Percentiles rank a stretch among this genome's conserved stretches.
These are phyloP conservation scores for Staphylotrichum tortipilum DNA, from an alignment of 495 filamentous ascomycete genomes.

Conservation along the genomic window DNA sequence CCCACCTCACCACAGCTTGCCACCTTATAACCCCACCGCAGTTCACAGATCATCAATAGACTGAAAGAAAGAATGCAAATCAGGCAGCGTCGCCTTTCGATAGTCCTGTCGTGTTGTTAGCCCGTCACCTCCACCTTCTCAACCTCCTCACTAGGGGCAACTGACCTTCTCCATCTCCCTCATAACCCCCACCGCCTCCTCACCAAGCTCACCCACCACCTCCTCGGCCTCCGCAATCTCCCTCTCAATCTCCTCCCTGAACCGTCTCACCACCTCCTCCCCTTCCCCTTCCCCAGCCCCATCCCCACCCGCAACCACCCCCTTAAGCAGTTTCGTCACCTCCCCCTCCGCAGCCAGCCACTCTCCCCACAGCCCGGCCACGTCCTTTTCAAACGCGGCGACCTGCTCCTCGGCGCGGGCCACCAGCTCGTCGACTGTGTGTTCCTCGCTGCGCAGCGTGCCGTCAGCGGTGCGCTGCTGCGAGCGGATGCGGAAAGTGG, in stretches of 20 bases:
- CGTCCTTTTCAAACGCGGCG: slow-evolving; percentile 15
- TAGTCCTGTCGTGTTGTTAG: slow-evolving; percentile 13
- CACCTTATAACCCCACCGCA: neutral
- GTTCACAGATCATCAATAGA: slow-evolving; percentile 17
- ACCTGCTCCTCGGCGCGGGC: slow-evolving; percentile 16
- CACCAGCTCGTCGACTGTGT: slow-evolving; percentile 16
- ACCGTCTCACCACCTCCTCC: slow-evolving; percentile 4
- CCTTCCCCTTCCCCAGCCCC: neutral
- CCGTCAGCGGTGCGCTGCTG: slow-evolving; percentile 5
- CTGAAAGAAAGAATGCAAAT: slow-evolving; percentile 13
- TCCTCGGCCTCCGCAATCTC: slow-evolving; percentile 12
- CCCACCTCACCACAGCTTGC: too few species aligned
- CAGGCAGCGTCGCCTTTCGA: slow-evolving; percentile 11
- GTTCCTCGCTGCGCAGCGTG: slow-evolving; percentile 3
- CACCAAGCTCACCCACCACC: slow-evolving; percentile 7
- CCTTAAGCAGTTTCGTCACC: slow-evolving; percentile 17
- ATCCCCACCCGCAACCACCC: neutral
- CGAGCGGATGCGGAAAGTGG: slow-evolving; percentile 7
- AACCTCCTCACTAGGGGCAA: neutral
- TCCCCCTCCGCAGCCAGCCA: slow-evolving; percentile 20
- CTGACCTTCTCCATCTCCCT: slow-evolving; percentile 20
- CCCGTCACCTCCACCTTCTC: neutral
- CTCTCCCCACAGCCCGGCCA: slow-evolving; percentile 13
- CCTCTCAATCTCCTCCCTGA: slow-evolving; percentile 7
- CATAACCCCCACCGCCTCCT: slow-evolving; percentile 8